A percentile compares a stretch with the other conserved stretches of the same genome.
Evolutionary conservation across 306 rosid species (phyloP).

Genomic region (Quercus gilva): DNA sequence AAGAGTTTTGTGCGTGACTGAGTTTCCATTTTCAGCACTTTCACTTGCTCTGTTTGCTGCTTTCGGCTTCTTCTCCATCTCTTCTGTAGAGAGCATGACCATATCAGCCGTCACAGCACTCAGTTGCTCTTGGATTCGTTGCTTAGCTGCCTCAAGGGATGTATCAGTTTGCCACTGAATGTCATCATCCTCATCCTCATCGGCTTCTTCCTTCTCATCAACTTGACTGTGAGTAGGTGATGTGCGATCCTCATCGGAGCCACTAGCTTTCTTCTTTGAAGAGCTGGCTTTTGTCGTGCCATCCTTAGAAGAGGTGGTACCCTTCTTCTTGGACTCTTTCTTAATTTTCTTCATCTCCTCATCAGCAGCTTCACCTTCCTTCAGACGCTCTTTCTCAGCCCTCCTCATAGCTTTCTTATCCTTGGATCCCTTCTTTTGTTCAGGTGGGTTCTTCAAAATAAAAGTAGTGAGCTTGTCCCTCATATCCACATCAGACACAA

Average conservation of each 20-base stretch:
- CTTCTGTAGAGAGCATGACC: constrained; percentile 61
- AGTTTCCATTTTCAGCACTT: constrained; percentile 31
- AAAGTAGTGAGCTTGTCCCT: constrained; percentile 69
- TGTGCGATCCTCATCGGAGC: constrained; percentile 55
- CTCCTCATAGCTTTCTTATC: constrained; percentile 71
- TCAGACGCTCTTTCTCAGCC: constrained; percentile 68
- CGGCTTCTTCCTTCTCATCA: constrained; percentile 32
- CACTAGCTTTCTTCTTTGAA: constrained; percentile 47
- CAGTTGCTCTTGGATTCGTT: constrained; percentile 55
- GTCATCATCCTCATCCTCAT: constrained; percentile 35
- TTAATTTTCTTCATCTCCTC: constrained; percentile 55
- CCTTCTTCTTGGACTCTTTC: constrained; percentile 60
- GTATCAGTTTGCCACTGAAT: constrained; percentile 68
- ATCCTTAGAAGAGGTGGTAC: constrained; percentile 39
- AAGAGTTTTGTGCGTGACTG: constrained; percentile 13
- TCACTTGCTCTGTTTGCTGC: constrained; percentile 15
- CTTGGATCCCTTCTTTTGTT: constrained; percentile 53
- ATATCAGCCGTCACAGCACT: constrained; percentile 65
- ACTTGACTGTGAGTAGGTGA: constrained; percentile 48
- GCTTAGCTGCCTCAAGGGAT: constrained; percentile 57
- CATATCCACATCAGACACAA: constrained; percentile 67
- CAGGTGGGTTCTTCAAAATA: constrained; percentile 69
- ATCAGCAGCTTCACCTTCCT: constrained; percentile 66
- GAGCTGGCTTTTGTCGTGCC: constrained; percentile 32
- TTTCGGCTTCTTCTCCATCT: constrained; percentile 39